Conservation (phyloP, 306 rosid species). For the Mimosa pudica region DNA sequence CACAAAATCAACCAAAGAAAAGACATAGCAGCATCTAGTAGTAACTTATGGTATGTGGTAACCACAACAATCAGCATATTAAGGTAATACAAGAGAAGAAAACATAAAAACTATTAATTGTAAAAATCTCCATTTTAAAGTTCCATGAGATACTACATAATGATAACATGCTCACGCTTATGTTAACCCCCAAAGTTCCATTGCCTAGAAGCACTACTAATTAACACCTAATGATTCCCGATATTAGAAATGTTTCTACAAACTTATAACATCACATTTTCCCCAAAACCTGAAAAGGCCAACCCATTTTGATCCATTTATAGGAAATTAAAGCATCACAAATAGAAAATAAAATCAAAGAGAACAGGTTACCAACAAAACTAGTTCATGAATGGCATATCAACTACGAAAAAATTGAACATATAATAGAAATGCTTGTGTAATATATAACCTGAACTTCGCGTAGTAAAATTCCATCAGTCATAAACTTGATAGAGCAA, state of each 20-base stretch:
- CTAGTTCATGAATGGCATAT: background rate
- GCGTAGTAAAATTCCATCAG: conserved; percentile 91
- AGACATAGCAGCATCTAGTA: background rate
- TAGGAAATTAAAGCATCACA: background rate
- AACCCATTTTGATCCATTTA: background rate
- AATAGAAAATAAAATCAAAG: background rate
- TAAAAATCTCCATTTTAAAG: conserved; percentile 17
- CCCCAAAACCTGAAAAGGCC: conserved; percentile 9
- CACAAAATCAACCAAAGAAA: background rate
- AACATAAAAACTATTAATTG: conserved; percentile 1
- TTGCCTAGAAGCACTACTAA: background rate
- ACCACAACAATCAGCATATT: conserved; percentile 25
- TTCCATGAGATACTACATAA: conserved; percentile 23
- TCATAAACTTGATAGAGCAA: conserved; percentile 93
- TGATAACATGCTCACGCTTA: conserved; percentile 5
- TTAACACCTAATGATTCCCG: background rate
- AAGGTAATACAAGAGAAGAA: conserved; percentile 8
- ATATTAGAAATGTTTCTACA: background rate
- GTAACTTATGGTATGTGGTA: background rate
- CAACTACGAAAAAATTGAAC: background rate
- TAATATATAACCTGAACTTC: conserved; percentile 80
- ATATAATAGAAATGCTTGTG: background rate
- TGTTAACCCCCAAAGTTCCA: conserved; percentile 20
- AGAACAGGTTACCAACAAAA: background rate
- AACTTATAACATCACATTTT: conserved; percentile 3